Conservation (phyloP, 257 asterid species). For the Solanum sparsipilum region DNA sequence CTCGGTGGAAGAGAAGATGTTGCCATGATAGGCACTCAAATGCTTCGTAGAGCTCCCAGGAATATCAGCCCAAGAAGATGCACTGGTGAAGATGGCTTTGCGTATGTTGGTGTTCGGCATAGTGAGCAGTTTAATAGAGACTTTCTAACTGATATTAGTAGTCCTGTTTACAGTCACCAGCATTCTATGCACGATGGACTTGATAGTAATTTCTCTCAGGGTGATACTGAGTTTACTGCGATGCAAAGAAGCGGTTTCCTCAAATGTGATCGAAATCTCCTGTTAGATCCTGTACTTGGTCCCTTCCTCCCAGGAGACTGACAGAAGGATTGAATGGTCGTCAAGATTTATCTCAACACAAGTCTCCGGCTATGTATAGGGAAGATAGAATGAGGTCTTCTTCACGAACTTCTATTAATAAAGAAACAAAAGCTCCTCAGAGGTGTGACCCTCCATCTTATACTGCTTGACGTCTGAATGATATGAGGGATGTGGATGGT, state of each 20-base stretch:
- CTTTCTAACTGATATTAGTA: slow-evolving; percentile 25
- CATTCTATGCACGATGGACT: slow-evolving; percentile 36
- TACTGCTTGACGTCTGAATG: slow-evolving; percentile 28
- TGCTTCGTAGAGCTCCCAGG: slow-evolving; percentile 38
- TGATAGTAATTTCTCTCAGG: slow-evolving; percentile 31
- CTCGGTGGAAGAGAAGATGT: slow-evolving; percentile 46
- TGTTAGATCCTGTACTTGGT: slow-evolving; percentile 18
- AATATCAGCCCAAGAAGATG: slow-evolving; percentile 40
- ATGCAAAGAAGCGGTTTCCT: too few species aligned
- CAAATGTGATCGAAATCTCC: too few species aligned
- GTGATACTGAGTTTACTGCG: slow-evolving; percentile 19
- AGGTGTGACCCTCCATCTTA: not conserved
- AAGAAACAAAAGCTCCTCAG: too few species aligned
- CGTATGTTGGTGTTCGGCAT: slow-evolving; percentile 24
- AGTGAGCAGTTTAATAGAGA: slow-evolving; percentile 38
- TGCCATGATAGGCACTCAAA: slow-evolving; percentile 29
- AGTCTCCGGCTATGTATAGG: slow-evolving; percentile 43
- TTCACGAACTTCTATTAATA: too few species aligned
- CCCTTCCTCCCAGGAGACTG: slow-evolving; percentile 58
- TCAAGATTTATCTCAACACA: slow-evolving; percentile 33
- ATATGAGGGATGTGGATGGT: slow-evolving; percentile 39
- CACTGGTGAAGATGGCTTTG: slow-evolving; percentile 26
- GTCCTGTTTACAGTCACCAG: slow-evolving; percentile 1
- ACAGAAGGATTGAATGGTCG: slow-evolving; percentile 9
- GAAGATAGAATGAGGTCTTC: slow-evolving; percentile 55